Conservation (phyloP, 192 early-diverging fungal species). For the Linnemannia zychae region DNA sequence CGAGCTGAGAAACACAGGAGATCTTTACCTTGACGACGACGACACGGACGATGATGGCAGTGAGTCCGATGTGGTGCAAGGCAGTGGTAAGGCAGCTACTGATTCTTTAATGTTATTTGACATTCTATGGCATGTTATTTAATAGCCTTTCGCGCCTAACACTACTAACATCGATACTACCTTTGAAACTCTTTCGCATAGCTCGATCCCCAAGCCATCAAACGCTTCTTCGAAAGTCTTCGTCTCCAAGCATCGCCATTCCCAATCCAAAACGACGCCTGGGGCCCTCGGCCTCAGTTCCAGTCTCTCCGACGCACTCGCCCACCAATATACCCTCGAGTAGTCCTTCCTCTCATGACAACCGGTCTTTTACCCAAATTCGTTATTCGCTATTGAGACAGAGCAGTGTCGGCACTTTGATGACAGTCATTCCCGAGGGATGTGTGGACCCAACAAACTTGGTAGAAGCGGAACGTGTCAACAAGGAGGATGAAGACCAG, state of each 20-base stretch:
- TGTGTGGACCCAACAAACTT: conserved; percentile 66
- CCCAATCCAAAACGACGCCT: conserved; percentile 17
- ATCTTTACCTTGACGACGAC: conserved; percentile 22
- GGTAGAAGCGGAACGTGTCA: conserved; percentile 63
- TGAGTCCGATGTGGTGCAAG: conserved; percentile 18
- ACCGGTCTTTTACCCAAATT: conserved; percentile 33
- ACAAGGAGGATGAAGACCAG: conserved; percentile 49
- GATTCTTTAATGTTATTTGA: background rate
- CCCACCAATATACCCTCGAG: conserved; percentile 29
- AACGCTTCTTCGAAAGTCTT: conserved; percentile 17
- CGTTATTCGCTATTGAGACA: conserved; percentile 30
- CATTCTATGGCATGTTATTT: background rate
- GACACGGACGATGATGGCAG: conserved; percentile 44
- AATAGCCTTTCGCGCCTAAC: background rate
- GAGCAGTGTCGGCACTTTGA: conserved; percentile 22
- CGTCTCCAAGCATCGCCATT: conserved; percentile 39
- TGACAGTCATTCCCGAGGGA: conserved; percentile 62
- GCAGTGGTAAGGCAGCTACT: background rate
- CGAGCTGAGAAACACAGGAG: conserved; percentile 7
- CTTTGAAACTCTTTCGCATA: background rate
- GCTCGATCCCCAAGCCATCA: background rate
- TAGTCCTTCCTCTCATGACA: conserved; percentile 28
- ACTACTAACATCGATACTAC: too few relatives aligned
- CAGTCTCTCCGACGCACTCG: conserved; percentile 54
- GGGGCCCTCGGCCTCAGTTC: conserved; percentile 32